These are phyloP conservation scores for Limonium bicolor DNA, from an alignment of 148 eudicot species.

Conservation along the genomic window DNA sequence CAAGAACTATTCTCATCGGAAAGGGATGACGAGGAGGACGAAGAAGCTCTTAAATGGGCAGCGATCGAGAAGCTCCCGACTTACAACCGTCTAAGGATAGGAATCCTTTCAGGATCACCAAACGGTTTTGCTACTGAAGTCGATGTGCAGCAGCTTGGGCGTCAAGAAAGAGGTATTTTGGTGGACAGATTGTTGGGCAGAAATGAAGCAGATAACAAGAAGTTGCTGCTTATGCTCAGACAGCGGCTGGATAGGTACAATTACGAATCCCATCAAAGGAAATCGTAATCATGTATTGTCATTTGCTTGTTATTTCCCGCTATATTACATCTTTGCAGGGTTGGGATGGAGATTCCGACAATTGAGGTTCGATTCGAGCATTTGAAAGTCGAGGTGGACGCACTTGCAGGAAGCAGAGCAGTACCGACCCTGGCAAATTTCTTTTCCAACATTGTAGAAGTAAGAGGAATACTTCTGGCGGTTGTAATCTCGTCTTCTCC, in stretches of 20 bases:
- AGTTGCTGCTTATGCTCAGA: neutral
- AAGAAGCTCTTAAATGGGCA: too few species aligned
- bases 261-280: neutral
- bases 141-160: neutral
- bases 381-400: neutral
- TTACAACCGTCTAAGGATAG: too few species aligned
- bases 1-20: too few species aligned
- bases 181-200: neutral
- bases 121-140: neutral
- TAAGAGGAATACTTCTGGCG: neutral
- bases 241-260: neutral
- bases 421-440: neutral
- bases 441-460: neutral
- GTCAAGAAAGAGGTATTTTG: neutral
- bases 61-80: too few species aligned
- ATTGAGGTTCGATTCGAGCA: conserved; percentile 5
- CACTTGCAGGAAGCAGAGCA: neutral
- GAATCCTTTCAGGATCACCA: too few species aligned
- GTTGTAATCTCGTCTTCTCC: neutral
- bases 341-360: conserved; percentile 3
- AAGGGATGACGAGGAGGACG: too few species aligned
- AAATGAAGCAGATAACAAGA: neutral
- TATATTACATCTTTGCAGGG: conserved; percentile 1
- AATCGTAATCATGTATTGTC: neutral
- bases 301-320: neutral